These are phyloP conservation scores for Populus hybrid DNA, from an alignment of 441 rosid species.

Conservation along the genomic window DNA sequence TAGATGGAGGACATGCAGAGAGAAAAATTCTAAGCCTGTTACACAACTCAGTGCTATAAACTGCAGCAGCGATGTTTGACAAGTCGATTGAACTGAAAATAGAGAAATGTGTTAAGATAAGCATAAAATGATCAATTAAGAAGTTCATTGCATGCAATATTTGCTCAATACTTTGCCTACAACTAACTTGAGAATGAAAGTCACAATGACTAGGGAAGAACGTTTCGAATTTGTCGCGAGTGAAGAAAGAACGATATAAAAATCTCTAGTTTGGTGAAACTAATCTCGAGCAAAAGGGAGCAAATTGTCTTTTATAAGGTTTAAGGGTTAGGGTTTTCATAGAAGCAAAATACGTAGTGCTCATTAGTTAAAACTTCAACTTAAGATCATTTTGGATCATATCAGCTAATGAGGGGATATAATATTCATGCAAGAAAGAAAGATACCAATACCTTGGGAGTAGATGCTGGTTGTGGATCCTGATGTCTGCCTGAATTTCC, in stretches of 20 bases:
- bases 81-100: conserved; percentile 85
- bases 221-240: background rate
- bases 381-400: background rate
- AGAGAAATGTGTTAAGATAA: conserved; percentile 16
- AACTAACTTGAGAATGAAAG: background rate
- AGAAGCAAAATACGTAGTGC: background rate
- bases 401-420: background rate
- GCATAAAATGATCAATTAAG: background rate
- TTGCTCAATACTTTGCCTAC: background rate
- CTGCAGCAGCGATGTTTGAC: conserved; percentile 76
- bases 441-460: conserved; percentile 66
- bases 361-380: background rate
- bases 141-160: background rate
- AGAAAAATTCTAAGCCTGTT: conserved; percentile 71
- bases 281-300: background rate
- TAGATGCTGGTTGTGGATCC: conserved; percentile 84
- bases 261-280: background rate
- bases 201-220: background rate
- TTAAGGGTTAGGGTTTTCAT: background rate
- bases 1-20: conserved; percentile 85
- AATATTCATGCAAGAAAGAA: background rate
- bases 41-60: conserved; percentile 76
- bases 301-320: background rate
- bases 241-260: background rate
- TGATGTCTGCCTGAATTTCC: conserved; percentile 83